phyloP scores from a whole-genome alignment of 2,329 filamentous ascomycete species.

The Didymosphaeria variabile region DNA sequence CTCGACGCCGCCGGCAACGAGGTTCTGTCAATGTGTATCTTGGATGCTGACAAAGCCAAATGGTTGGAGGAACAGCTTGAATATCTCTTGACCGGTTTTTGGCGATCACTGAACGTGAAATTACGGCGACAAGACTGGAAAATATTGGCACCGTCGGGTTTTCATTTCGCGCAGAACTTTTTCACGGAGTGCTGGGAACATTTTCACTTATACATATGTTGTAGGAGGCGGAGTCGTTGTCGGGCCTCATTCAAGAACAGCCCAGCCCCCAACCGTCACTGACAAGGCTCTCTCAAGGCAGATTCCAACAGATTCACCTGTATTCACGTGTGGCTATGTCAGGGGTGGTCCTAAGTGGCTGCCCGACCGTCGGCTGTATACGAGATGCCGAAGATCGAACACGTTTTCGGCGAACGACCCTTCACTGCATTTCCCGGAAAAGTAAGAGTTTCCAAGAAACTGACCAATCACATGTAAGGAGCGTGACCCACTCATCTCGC shows the following conservation, averaged over 20 bases:
- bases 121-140: neutral
- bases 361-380: neutral
- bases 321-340: neutral
- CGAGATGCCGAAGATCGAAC: neutral
- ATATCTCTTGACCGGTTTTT: constrained; percentile 11
- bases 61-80: constrained; percentile 10
- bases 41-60: constrained; percentile 3
- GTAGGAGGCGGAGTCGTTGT: constrained; percentile 1
- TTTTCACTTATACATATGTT: constrained; percentile 6
- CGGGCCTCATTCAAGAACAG: neutral
- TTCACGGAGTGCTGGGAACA: neutral
- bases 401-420: neutral
- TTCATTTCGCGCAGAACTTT: neutral
- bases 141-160: too few relatives aligned
- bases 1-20: neutral
- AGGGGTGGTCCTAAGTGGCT: too few relatives aligned
- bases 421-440: neutral
- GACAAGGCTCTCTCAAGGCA: constrained; percentile 5
- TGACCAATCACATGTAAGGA: neutral
- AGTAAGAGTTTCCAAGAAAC: neutral
- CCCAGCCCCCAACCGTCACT: constrained; percentile 4
- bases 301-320: neutral
- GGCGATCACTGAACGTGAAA: constrained; percentile 6
- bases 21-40: neutral
- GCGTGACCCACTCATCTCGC: neutral